These are phyloP conservation scores for Alternaria ventricosa DNA, from an alignment of 2,329 filamentous ascomycete genomes.

Conservation along the genomic window DNA sequence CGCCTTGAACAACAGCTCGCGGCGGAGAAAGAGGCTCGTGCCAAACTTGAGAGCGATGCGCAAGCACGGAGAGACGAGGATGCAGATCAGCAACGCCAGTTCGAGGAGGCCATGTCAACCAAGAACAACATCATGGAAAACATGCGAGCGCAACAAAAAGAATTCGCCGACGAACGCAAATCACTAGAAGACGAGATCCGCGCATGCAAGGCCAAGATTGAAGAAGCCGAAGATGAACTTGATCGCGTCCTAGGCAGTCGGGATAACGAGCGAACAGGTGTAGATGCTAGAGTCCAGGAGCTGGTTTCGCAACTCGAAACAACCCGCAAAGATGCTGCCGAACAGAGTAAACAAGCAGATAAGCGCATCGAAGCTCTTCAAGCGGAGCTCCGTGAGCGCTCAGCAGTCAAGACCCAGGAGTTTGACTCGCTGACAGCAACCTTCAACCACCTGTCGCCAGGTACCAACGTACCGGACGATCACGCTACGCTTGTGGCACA, in stretches of 20 bases:
- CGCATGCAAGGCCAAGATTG: slow-evolving; percentile 75
- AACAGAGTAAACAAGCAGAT: slow-evolving; percentile 57
- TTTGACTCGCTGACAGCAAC: slow-evolving; percentile 40
- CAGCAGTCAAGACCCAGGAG: slow-evolving; percentile 47
- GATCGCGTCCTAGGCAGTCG: slow-evolving; percentile 82
- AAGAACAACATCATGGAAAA: slow-evolving; percentile 95
- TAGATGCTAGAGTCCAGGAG: slow-evolving; percentile 71
- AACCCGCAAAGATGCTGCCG: slow-evolving; percentile 56
- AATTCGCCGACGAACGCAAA: slow-evolving; percentile 85
- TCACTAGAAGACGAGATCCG: slow-evolving; percentile 82
- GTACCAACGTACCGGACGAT: slow-evolving; percentile 45
- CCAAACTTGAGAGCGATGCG: slow-evolving; percentile 73
- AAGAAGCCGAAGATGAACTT: slow-evolving; percentile 91
- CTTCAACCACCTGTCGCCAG: slow-evolving; percentile 49
- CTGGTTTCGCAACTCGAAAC: slow-evolving; percentile 76
- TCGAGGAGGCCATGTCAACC: slow-evolving; percentile 87
- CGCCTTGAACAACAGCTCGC: slow-evolving; percentile 79
- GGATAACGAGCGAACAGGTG: slow-evolving; percentile 77
- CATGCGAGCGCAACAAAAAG: slow-evolving; percentile 87
- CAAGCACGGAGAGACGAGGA: slow-evolving; percentile 61
- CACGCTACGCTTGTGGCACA: slow-evolving; percentile 48
- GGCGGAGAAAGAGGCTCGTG: slow-evolving; percentile 72
- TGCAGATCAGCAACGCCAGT: slow-evolving; percentile 68
- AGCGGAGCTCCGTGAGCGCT: slow-evolving; percentile 62
- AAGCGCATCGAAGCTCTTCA: slow-evolving; percentile 59